Conservation (phyloP, 768 basidiomycete genomes). For the Termitomyces sp. region DNA sequence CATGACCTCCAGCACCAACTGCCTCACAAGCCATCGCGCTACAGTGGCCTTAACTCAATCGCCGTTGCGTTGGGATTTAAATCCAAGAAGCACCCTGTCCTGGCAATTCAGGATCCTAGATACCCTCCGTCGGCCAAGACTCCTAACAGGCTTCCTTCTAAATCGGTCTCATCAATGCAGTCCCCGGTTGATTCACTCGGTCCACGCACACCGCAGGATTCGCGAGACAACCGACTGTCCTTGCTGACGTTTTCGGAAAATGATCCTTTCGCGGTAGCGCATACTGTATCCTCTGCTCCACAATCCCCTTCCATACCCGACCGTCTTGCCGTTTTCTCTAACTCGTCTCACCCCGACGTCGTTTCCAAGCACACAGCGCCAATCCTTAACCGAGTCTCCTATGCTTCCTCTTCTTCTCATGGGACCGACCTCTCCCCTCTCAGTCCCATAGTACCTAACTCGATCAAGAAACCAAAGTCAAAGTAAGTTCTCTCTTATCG, state of each 20-base stretch:
- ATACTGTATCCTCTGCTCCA: conserved; percentile 33
- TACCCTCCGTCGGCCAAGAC: conserved; percentile 16
- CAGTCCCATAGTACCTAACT: background rate
- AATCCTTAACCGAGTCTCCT: conserved; percentile 41
- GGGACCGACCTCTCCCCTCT: conserved; percentile 22
- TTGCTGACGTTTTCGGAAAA: conserved; percentile 56
- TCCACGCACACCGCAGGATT: conserved; percentile 51
- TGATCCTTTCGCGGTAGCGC: conserved; percentile 55
- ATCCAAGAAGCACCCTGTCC: conserved; percentile 49
- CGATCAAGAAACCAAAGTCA: conserved; percentile 6
- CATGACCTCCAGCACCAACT: conserved; percentile 25
- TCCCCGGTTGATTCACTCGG: conserved; percentile 51
- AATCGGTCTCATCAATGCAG: conserved; percentile 51
- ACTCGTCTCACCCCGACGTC: conserved; percentile 41
- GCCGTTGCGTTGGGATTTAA: conserved; percentile 60
- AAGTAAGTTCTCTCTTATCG: conserved; percentile 11
- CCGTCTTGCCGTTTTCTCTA: conserved; percentile 49
- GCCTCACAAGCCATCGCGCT: conserved; percentile 23
- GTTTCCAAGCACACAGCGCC: conserved; percentile 33
- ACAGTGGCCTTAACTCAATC: conserved; percentile 39
- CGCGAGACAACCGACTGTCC: conserved; percentile 37
- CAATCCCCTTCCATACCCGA: conserved; percentile 37
- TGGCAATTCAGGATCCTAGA: conserved; percentile 49
- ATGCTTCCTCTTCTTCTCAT: conserved; percentile 52
- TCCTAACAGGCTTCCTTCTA: conserved; percentile 40